These are phyloP conservation scores for Cucurbita moschata DNA, from an alignment of 306 rosid genomes.

Conservation along the genomic window DNA sequence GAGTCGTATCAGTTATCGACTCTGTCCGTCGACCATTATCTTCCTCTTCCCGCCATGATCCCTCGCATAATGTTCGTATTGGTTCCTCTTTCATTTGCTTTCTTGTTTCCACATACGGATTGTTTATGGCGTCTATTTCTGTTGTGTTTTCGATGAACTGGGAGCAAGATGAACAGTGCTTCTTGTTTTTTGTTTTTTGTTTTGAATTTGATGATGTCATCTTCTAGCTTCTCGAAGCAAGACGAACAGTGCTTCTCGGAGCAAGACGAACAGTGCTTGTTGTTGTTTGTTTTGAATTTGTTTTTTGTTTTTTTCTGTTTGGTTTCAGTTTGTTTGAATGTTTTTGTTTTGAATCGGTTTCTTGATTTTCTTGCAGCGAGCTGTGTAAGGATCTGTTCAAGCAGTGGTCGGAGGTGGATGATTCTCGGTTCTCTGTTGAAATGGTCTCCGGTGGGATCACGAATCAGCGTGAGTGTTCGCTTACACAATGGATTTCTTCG, in stretches of 20 bases:
- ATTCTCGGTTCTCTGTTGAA: slow-evolving; percentile 52
- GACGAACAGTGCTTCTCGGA: too few species aligned
- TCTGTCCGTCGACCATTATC: slow-evolving; percentile 51
- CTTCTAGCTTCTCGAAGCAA: background rate
- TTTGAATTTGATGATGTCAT: background rate
- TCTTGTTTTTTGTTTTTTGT: background rate
- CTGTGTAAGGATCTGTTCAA: slow-evolving; percentile 74
- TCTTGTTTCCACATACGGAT: background rate
- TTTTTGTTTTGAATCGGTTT: background rate
- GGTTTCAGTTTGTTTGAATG: background rate
- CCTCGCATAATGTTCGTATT: slow-evolving; percentile 44
- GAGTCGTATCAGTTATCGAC: slow-evolving; percentile 28
- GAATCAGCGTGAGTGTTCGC: slow-evolving; percentile 59
- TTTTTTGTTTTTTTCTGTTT: too few species aligned
- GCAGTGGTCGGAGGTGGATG: slow-evolving; percentile 58
- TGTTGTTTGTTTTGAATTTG: too few species aligned
- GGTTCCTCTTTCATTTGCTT: background rate
- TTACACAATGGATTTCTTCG: background rate
- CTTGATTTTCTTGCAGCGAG: slow-evolving; percentile 23
- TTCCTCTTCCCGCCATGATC: slow-evolving; percentile 28
- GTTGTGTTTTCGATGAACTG: background rate
- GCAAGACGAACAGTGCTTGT: too few species aligned
- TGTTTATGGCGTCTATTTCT: background rate
- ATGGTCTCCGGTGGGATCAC: slow-evolving; percentile 87
- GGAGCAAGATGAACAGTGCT: background rate